Percentiles rank a stretch among this genome's conserved stretches.
Evolutionary conservation across 2,329 filamentous ascomycete species (phyloP).

Genomic region (Karstenula rhodostoma): DNA sequence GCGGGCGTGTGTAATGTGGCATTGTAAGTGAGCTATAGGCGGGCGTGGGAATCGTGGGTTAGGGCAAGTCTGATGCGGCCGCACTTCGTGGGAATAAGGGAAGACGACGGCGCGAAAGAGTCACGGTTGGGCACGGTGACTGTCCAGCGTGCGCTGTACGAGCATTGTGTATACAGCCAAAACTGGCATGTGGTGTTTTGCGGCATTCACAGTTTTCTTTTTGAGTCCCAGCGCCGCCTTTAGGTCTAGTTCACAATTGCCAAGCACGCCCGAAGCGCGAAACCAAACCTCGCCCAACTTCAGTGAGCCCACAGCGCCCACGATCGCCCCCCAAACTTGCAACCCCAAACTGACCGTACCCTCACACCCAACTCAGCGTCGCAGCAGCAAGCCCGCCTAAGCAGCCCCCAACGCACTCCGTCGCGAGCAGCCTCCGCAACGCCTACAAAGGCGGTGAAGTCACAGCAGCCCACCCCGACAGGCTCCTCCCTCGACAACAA

Average conservation of each 20-base stretch:
- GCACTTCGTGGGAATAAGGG: background rate
- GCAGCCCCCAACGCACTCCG: conserved; percentile 26
- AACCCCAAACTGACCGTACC: conserved; percentile 33
- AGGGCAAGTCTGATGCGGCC: background rate
- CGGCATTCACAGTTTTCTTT: conserved; percentile 13
- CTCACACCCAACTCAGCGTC: conserved; percentile 32
- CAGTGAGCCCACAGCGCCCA: conserved; percentile 16
- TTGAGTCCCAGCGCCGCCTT: conserved; percentile 11
- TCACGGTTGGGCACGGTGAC: background rate
- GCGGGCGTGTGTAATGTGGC: conserved; percentile 4
- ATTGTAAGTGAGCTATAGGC: conserved; percentile 2
- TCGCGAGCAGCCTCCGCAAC: conserved; percentile 26
- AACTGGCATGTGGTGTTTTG: background rate
- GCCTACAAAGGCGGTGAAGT: conserved; percentile 50
- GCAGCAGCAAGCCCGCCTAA: conserved; percentile 28
- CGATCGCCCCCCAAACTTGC: conserved; percentile 24
- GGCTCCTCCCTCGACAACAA: conserved; percentile 47
- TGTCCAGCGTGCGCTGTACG: background rate
- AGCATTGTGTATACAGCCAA: background rate
- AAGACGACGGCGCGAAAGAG: background rate
- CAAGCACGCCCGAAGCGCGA: conserved; percentile 37
- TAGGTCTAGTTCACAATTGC: conserved; percentile 21
- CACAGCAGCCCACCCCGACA: conserved; percentile 46
- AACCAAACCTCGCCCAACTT: conserved; percentile 34
- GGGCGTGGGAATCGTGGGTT: background rate